Percentiles rank a stretch among this genome's conserved stretches.
Evolutionary conservation across 441 rosid species (phyloP).

Genomic region (Adansonia madagascariensis): DNA sequence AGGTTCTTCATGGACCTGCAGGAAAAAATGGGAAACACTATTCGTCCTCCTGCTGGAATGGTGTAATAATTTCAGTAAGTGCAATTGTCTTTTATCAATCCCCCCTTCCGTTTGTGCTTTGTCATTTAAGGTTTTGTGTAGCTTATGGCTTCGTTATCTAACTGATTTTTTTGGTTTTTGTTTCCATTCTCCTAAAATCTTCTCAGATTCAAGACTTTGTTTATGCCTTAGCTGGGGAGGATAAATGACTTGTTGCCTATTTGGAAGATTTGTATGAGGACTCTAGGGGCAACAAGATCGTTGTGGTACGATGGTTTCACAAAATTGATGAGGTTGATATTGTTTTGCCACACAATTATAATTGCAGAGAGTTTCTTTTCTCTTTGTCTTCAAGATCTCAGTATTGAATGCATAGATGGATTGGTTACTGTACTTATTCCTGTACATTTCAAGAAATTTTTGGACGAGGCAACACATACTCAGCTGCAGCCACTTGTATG

Average conservation of each 20-base stretch:
- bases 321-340: slow-evolving; percentile 88
- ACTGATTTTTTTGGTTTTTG: slow-evolving; percentile 2
- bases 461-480: slow-evolving; percentile 34
- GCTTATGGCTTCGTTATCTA: slow-evolving; percentile 2
- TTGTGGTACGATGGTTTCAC: slow-evolving; percentile 90
- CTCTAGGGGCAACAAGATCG: slow-evolving; percentile 67
- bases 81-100: neutral
- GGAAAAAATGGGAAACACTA: slow-evolving; percentile 62
- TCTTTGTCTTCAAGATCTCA: slow-evolving; percentile 85
- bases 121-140: neutral
- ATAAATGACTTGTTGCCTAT: slow-evolving; percentile 71
- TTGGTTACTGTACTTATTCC: slow-evolving; percentile 79
- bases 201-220: slow-evolving; percentile 70
- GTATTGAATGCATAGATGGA: slow-evolving; percentile 86
- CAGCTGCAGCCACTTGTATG: slow-evolving; percentile 60
- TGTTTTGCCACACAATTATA: slow-evolving; percentile 52
- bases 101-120: neutral
- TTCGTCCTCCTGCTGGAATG: slow-evolving; percentile 55
- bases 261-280: slow-evolving; percentile 84
- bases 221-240: slow-evolving; percentile 70
- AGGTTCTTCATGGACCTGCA: slow-evolving; percentile 64
- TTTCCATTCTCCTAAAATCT: neutral
- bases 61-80: slow-evolving; percentile 71
- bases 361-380: slow-evolving; percentile 81
- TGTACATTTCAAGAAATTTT: slow-evolving; percentile 60